Conservation (phyloP, 106 monocot genomes). For the Phalaenopsis equestris region DNA sequence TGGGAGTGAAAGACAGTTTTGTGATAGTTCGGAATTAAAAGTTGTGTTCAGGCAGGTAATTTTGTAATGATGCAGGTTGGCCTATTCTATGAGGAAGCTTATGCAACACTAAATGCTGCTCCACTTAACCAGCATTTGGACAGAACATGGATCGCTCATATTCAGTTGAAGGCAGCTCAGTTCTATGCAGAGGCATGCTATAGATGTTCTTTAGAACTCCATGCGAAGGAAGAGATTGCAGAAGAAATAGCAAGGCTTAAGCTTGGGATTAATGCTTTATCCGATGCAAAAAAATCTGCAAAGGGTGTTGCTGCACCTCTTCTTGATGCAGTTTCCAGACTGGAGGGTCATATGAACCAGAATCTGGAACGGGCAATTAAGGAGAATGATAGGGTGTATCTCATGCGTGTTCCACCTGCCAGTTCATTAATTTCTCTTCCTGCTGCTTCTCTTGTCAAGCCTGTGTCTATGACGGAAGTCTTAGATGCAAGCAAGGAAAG, state of each 20-base stretch:
- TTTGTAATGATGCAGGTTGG: constrained; percentile 29
- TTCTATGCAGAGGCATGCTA: constrained; percentile 74
- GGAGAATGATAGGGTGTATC: constrained; percentile 79
- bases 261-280: constrained; percentile 42
- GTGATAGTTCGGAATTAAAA: not conserved
- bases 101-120: constrained; percentile 26
- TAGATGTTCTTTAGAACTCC: constrained; percentile 50
- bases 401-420: constrained; percentile 50
- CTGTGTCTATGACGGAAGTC: constrained; percentile 37
- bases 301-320: constrained; percentile 63
- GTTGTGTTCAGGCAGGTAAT: not conserved
- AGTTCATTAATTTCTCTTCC: constrained; percentile 45
- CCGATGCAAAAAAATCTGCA: constrained; percentile 55
- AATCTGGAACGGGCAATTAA: constrained; percentile 66
- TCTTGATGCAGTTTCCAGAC: constrained; percentile 44
- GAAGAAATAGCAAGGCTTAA: constrained; percentile 70
- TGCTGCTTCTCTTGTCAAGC: constrained; percentile 67
- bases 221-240: constrained; percentile 71
- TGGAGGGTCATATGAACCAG: constrained; percentile 48
- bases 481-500: constrained; percentile 68
- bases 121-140: constrained; percentile 66
- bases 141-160: constrained; percentile 48
- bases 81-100: constrained; percentile 50
- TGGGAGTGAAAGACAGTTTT: not conserved
- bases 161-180: constrained; percentile 51